Percentiles rank a stretch among this genome's conserved stretches.
phyloP scores from a whole-genome alignment of 106 monocot species.

The Gastrodia elata region DNA sequence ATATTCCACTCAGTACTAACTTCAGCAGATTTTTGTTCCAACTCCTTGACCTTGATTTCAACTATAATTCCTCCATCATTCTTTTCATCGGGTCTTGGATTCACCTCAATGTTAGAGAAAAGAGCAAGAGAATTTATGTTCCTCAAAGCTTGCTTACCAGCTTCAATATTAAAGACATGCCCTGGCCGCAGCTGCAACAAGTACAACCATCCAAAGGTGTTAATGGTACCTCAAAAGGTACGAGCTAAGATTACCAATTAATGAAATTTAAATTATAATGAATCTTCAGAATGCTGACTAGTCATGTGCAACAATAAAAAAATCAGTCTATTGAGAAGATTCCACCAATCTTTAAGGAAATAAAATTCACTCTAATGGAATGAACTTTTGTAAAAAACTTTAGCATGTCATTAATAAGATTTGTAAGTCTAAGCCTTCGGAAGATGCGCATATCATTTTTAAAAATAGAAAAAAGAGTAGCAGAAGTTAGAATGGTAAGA shows the following conservation, averaged over 20 bases:
- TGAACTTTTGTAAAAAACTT: too few relatives aligned
- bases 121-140: constrained; percentile 88
- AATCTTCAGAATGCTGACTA: neutral
- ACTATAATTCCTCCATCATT: constrained; percentile 92
- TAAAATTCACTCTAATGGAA: too few relatives aligned
- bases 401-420: too few relatives aligned
- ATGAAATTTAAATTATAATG: neutral
- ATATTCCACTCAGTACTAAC: constrained; percentile 96
- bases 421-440: too few relatives aligned
- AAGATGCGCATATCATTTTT: too few relatives aligned
- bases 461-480: too few relatives aligned
- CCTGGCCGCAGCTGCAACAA: constrained; percentile 68
- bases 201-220: constrained; percentile 5
- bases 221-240: neutral
- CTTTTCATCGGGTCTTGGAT: constrained; percentile 89
- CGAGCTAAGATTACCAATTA: neutral
- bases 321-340: too few relatives aligned
- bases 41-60: constrained; percentile 91
- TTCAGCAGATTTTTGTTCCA: constrained; percentile 89
- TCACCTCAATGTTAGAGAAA: constrained; percentile 95
- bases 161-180: constrained; percentile 94
- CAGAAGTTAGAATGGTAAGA: too few relatives aligned
- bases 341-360: too few relatives aligned
- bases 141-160: constrained; percentile 81
- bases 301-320: too few relatives aligned